Base-by-base conservation (phyloP, 73 alveolate genomes). In the Loxodes magnus region DNA sequence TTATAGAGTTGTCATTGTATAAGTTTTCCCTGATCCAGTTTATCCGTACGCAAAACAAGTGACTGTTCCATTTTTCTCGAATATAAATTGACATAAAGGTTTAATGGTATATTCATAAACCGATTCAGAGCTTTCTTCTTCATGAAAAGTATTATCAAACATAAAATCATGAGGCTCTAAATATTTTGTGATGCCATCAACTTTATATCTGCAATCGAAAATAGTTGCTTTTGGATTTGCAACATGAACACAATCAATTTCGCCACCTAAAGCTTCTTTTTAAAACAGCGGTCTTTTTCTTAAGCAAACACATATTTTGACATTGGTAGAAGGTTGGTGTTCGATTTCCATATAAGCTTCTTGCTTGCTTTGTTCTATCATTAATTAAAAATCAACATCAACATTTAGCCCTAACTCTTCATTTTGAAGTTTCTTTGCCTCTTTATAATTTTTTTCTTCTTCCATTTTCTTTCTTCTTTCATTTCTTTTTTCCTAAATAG, bases 11-110 rank as follows among this genome's bases (percentile, higher is more conserved):
- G 54, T 75, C 96, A 90, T 92, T 10, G 99, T 93, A 57, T 55
- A 93, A 0, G 99, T 93, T 67, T 93, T 93, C 5, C 99, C 99
- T 12, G 96, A 78, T 9, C 99, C 99, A 4, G 99, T 93, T 60
- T 93, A 87, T 2, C 99, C 99, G 66, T 93, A 93, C 0, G 99
- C 99, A 54, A 93, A 93, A 33, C 93, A 75, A 3, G 99, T 93
- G 39, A 92, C 98, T 25, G 91, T 91, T 3, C 96, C 98, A 41
- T 73, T 69, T 46, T 68, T 66, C 35, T 72, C 54, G 26, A 88
- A 74, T 33, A 44, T 52, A 53, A 69, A 63, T 42, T 35, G 69
- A 65, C 49, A 93, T 58, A 93, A 46, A 5, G 97, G 95, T 27
- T 56, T 56, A 5, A 88, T 34, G 27, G 84, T 56, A 27, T 71